phyloP scores from a whole-genome alignment of 805 yeast genomes.

The Wickerhamomyces subpelliculosus region DNA sequence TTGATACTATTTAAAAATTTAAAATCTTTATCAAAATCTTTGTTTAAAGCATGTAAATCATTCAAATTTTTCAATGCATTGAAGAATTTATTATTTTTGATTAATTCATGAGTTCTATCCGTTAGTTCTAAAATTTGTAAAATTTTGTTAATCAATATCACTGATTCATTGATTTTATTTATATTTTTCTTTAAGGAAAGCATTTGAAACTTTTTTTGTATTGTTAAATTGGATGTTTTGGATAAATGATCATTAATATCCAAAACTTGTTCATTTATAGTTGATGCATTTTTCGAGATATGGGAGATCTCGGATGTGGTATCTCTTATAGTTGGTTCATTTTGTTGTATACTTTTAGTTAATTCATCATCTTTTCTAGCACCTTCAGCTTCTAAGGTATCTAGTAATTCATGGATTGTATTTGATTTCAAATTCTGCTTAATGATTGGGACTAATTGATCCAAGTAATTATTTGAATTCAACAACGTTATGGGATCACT shows the following conservation, averaged over 20 bases:
- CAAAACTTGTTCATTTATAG: slow-evolving; percentile 46
- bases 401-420: slow-evolving; percentile 49
- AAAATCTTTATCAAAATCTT: slow-evolving; percentile 61
- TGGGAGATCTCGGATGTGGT: slow-evolving; percentile 59
- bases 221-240: slow-evolving; percentile 59
- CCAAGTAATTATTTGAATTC: slow-evolving; percentile 61
- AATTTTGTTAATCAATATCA: slow-evolving; percentile 60
- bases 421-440: slow-evolving; percentile 51
- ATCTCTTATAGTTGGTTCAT: slow-evolving; percentile 46
- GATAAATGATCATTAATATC: slow-evolving; percentile 52
- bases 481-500: slow-evolving; percentile 19
- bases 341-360: slow-evolving; percentile 51
- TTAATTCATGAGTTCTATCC: slow-evolving; percentile 77
- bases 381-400: slow-evolving; percentile 49
- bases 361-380: slow-evolving; percentile 55
- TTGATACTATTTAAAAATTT: slow-evolving; percentile 71
- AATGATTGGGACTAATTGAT: slow-evolving; percentile 72
- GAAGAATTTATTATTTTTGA: slow-evolving; percentile 68
- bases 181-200: slow-evolving; percentile 58
- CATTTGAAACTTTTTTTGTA: slow-evolving; percentile 51
- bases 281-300: slow-evolving; percentile 51
- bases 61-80: slow-evolving; percentile 81
- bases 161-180: slow-evolving; percentile 64
- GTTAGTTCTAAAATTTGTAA: slow-evolving; percentile 80
- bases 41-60: slow-evolving; percentile 63